These are phyloP conservation scores for Monilinia laxa DNA, from an alignment of 2,329 filamentous ascomycete species.

Conservation along the genomic window DNA sequence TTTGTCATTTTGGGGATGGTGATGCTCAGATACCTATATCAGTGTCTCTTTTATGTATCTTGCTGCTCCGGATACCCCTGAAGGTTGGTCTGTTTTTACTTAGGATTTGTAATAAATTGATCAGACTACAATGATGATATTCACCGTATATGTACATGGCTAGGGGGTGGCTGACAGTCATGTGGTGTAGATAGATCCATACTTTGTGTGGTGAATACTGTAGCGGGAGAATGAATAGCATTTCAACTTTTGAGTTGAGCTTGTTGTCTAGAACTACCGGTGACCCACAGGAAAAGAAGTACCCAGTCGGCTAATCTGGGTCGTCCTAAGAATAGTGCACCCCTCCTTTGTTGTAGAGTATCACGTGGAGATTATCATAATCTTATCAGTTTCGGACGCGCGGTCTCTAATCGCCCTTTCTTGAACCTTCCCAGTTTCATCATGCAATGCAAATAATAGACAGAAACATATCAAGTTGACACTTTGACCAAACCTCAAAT, in stretches of 20 bases:
- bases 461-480: slow-evolving; percentile 7
- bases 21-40: slow-evolving; percentile 29
- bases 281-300: neutral
- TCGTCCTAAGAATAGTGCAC: slow-evolving; percentile 3
- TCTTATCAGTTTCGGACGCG: slow-evolving; percentile 23
- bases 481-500: neutral
- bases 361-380: slow-evolving; percentile 21
- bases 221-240: neutral
- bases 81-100: slow-evolving; percentile 20
- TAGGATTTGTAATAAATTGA: slow-evolving; percentile 23
- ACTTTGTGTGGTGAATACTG: neutral
- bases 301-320: neutral
- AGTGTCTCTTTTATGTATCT: slow-evolving; percentile 22
- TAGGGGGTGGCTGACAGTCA: neutral
- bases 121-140: neutral
- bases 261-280: neutral
- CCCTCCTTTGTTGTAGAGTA: slow-evolving; percentile 9
- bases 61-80: slow-evolving; percentile 27
- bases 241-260: neutral
- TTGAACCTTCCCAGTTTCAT: slow-evolving; percentile 16
- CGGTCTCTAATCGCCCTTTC: slow-evolving; percentile 4
- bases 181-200: slow-evolving; percentile 17
- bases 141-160: neutral
- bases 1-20: slow-evolving; percentile 18
- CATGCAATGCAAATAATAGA: slow-evolving; percentile 2